A percentile compares a stretch with the other conserved stretches of the same genome.
Conservation (phyloP, 2,329 filamentous ascomycete species). For the Biscogniauxia mediterranea region DNA sequence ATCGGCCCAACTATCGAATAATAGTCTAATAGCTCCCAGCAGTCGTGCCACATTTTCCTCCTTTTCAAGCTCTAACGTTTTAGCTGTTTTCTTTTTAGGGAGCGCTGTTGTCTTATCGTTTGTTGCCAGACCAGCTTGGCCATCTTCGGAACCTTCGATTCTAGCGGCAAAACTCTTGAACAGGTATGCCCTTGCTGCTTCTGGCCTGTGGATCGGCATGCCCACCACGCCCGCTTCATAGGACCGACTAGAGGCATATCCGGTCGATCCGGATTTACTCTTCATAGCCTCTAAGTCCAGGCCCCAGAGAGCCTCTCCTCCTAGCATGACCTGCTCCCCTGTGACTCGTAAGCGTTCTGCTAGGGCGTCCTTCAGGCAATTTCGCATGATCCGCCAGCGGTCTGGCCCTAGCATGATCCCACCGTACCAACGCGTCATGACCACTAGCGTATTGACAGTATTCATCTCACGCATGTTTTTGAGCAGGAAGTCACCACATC, state of each 20-base stretch:
- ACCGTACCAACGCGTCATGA: slow-evolving; percentile 62
- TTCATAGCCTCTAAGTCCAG: slow-evolving; percentile 54
- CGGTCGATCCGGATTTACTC: slow-evolving; percentile 34
- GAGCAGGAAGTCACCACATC: slow-evolving; percentile 56
- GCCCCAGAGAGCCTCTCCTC: slow-evolving; percentile 59
- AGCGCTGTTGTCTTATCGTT: slow-evolving; percentile 6
- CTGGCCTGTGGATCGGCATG: slow-evolving; percentile 72
- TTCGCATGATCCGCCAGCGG: slow-evolving; percentile 61
- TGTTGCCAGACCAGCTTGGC: slow-evolving; percentile 2
- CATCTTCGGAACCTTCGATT: slow-evolving; percentile 17
- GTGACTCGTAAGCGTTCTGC: slow-evolving; percentile 47
- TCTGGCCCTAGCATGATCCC: slow-evolving; percentile 61
- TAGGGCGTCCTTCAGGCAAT: slow-evolving; percentile 54
- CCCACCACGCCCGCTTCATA: slow-evolving; percentile 41
- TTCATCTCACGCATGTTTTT: slow-evolving; percentile 51
- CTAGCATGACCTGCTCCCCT: slow-evolving; percentile 39
- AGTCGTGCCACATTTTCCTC: slow-evolving; percentile 68
- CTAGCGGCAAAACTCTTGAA: slow-evolving; percentile 57
- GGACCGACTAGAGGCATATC: slow-evolving; percentile 26
- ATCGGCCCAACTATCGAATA: slow-evolving; percentile 73
- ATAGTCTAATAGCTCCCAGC: slow-evolving; percentile 66
- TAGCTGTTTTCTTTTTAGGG: slow-evolving; percentile 52
- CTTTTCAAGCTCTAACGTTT: slow-evolving; percentile 57
- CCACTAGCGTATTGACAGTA: slow-evolving; percentile 52
- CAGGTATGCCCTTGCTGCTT: slow-evolving; percentile 62